phyloP scores from a whole-genome alignment of 1,284 basidiomycete genomes.

The Sphaerobolus stellatus region DNA sequence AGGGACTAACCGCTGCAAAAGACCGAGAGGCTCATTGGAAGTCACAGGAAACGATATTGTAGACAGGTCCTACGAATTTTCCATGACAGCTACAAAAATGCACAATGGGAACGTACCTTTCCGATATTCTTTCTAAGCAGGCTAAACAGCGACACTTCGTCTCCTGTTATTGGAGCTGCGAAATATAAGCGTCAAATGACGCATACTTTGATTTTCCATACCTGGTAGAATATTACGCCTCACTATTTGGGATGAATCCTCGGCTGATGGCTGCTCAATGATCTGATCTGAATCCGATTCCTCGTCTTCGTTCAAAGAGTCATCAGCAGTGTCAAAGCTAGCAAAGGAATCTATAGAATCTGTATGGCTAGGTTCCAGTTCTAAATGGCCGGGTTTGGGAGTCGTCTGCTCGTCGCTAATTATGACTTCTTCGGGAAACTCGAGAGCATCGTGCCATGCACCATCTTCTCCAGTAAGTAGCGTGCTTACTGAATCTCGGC shows the following conservation, averaged over 20 bases:
- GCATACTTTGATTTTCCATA: conserved; percentile 47
- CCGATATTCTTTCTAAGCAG: conserved; percentile 92
- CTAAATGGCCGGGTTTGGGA: conserved; percentile 36
- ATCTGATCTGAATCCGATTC: conserved; percentile 26
- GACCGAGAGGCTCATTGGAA: conserved; percentile 85
- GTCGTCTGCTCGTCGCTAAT: conserved; percentile 54
- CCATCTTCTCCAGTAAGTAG: conserved; percentile 51
- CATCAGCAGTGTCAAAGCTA: conserved; percentile 9
- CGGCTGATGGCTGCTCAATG: too few species aligned
- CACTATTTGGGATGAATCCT: conserved; percentile 35
- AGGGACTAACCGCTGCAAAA: conserved; percentile 64
- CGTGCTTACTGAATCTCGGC: conserved; percentile 47
- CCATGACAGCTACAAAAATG: conserved; percentile 3
- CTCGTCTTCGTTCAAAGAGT: conserved; percentile 18
- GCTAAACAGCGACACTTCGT: conserved; percentile 85
- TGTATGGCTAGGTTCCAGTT: conserved; percentile 42
- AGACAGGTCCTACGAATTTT: conserved; percentile 68
- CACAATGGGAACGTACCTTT: conserved; percentile 51
- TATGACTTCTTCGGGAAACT: conserved; percentile 68
- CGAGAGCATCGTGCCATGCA: conserved; percentile 68
- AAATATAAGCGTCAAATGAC: background rate
- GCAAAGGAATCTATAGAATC: conserved; percentile 39
- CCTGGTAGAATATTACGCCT: conserved; percentile 64
- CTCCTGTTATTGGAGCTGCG: conserved; percentile 46
- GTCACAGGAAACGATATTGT: conserved; percentile 82